These are phyloP conservation scores for Comarum palustre DNA, from an alignment of 306 rosid genomes.

Conservation along the genomic window DNA sequence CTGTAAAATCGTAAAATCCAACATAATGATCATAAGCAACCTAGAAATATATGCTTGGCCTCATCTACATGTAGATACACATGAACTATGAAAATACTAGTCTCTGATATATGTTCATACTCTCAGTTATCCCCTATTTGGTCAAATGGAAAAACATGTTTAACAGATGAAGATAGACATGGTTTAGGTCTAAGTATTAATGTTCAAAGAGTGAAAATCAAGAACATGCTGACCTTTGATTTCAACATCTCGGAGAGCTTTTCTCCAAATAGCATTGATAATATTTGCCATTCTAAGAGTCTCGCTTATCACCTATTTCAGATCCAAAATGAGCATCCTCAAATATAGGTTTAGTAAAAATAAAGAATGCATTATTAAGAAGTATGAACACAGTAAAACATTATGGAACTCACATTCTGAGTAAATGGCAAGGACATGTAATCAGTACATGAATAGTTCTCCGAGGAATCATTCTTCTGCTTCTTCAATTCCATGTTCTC, in stretches of 20 bases:
- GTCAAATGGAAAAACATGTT: neutral
- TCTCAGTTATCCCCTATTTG: neutral
- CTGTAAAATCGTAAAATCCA: constrained; percentile 39
- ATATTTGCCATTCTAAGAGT: constrained; percentile 91
- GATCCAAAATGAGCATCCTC: neutral
- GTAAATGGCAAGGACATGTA: constrained; percentile 82
- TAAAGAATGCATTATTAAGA: neutral
- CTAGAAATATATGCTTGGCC: neutral
- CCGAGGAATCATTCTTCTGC: constrained; percentile 36
- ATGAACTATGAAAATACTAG: neutral
- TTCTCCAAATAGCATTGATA: constrained; percentile 91
- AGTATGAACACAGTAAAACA: neutral
- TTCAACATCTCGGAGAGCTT: constrained; percentile 66
- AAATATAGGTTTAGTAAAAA: neutral
- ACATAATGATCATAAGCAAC: neutral
- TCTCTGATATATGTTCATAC: neutral
- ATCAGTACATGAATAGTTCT: constrained; percentile 64
- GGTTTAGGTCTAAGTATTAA: neutral
- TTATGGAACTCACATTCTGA: constrained; percentile 61
- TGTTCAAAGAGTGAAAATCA: neutral
- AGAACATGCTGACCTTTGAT: constrained; percentile 55
- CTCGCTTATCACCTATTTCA: constrained; percentile 84
- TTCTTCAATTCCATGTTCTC: constrained; percentile 85
- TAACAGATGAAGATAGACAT: neutral
- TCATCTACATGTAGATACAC: neutral